Evolutionary conservation across 75 land plant species (phyloP).

Genomic region (Cunninghamia lanceolata): DNA sequence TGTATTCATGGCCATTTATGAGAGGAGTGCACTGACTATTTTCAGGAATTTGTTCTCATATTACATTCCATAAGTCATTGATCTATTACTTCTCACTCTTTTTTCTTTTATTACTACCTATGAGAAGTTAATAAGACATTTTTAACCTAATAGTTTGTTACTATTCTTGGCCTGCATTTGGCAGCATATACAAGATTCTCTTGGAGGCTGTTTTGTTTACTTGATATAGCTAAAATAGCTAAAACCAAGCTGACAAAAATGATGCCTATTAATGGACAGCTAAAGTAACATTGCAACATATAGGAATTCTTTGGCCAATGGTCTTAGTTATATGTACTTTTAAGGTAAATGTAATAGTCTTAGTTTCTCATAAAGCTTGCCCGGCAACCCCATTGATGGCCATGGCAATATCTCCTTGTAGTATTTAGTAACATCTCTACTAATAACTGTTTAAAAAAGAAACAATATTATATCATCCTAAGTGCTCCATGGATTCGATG

Average conservation of each 20-base stretch:
- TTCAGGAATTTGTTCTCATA: no score
- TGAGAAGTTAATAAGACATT: background rate
- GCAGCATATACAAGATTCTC: no score
- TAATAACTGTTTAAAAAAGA: background rate
- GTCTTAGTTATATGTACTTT: no score
- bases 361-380: background rate
- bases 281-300: background rate
- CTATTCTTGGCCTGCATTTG: background rate
- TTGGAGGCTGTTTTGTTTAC: no score
- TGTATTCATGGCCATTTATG: background rate
- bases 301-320: no score
- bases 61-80: no score
- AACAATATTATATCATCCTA: background rate
- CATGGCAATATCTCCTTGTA: background rate
- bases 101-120: background rate
- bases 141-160: background rate
- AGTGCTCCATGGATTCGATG: background rate
- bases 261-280: background rate
- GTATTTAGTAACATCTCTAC: background rate
- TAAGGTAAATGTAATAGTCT: background rate
- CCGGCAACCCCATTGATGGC: background rate
- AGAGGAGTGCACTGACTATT: no score
- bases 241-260: background rate
- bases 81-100: no score
- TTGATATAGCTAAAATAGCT: background rate